phyloP scores from a whole-genome alignment of 2,329 filamentous ascomycete species.

The Colletotrichum sp. region DNA sequence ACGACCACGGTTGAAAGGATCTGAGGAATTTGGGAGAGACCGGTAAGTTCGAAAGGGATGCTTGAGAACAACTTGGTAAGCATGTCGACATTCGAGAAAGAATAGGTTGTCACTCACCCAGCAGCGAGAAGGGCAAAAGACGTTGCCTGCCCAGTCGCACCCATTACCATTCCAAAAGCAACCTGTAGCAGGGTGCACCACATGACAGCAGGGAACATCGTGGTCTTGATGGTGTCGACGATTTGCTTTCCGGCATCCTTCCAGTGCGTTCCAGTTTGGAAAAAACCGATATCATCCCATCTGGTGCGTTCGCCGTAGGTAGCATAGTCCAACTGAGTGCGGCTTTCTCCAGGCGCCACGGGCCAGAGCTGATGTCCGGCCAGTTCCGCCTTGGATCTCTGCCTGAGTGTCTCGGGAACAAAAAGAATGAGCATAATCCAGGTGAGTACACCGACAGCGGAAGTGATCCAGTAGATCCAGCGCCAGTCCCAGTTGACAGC shows the following conservation, averaged over 20 bases:
- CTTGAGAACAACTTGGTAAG: not conserved
- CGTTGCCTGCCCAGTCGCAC: slow-evolving; percentile 26
- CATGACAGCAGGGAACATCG: slow-evolving; percentile 33
- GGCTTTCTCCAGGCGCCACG: slow-evolving; percentile 26
- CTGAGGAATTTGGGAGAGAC: slow-evolving; percentile 28
- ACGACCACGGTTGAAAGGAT: slow-evolving; percentile 15
- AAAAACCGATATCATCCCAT: slow-evolving; percentile 33
- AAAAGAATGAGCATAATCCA: slow-evolving; percentile 34
- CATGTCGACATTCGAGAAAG: not conserved
- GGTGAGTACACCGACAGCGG: slow-evolving; percentile 28
- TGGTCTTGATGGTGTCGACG: slow-evolving; percentile 31
- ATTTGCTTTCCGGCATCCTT: slow-evolving; percentile 23
- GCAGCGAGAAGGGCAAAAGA: not conserved
- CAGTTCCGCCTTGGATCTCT: slow-evolving; percentile 30
- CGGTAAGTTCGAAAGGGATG: slow-evolving; percentile 30
- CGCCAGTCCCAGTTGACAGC: slow-evolving; percentile 33
- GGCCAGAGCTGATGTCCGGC: slow-evolving; percentile 22
- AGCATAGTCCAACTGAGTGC: slow-evolving; percentile 28
- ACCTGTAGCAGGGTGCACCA: slow-evolving; percentile 33
- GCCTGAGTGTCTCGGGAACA: slow-evolving; percentile 37
- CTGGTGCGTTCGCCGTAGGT: slow-evolving; percentile 28
- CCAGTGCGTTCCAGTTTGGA: slow-evolving; percentile 30
- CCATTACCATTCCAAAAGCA: slow-evolving; percentile 30
- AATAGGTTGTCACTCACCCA: not conserved
- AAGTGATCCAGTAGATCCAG: slow-evolving; percentile 37